Conservation (phyloP, 257 asterid species). For the Perilla frutescens region DNA sequence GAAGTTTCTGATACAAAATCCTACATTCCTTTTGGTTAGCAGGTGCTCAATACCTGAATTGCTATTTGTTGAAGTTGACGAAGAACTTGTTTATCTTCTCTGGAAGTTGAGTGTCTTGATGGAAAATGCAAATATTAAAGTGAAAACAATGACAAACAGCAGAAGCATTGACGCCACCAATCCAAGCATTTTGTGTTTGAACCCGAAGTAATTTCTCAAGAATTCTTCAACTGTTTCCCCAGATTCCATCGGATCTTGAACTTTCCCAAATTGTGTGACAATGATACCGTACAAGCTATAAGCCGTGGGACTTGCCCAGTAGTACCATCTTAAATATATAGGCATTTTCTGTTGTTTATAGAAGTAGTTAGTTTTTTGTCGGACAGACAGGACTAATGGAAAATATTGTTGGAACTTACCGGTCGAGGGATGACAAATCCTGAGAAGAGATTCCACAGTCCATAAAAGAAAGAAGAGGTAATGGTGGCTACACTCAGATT, state of each 20-base stretch:
- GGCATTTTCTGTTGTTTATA: conserved; percentile 64
- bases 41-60: background rate
- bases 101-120: conserved; percentile 57
- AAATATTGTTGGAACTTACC: conserved; percentile 47
- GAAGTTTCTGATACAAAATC: conserved; percentile 17
- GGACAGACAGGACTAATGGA: background rate
- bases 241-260: conserved; percentile 23
- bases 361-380: conserved; percentile 6
- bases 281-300: conserved; percentile 75
- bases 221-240: conserved; percentile 39
- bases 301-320: conserved; percentile 68
- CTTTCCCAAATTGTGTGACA: conserved; percentile 70
- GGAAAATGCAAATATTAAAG: conserved; percentile 43
- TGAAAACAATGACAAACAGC: conserved; percentile 37
- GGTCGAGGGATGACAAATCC: conserved; percentile 77
- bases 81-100: conserved; percentile 40
- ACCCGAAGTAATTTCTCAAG: conserved; percentile 45
- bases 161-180: conserved; percentile 44
- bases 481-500: conserved; percentile 63
- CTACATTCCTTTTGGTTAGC: background rate
- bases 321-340: conserved; percentile 87
- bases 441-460: conserved; percentile 77
- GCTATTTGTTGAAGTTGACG: background rate
- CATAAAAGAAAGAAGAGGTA: conserved; percentile 57
- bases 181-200: conserved; percentile 42